These are phyloP conservation scores for Gamarada debralockiae DNA, from an alignment of 495 filamentous ascomycete genomes.

Conservation along the genomic window DNA sequence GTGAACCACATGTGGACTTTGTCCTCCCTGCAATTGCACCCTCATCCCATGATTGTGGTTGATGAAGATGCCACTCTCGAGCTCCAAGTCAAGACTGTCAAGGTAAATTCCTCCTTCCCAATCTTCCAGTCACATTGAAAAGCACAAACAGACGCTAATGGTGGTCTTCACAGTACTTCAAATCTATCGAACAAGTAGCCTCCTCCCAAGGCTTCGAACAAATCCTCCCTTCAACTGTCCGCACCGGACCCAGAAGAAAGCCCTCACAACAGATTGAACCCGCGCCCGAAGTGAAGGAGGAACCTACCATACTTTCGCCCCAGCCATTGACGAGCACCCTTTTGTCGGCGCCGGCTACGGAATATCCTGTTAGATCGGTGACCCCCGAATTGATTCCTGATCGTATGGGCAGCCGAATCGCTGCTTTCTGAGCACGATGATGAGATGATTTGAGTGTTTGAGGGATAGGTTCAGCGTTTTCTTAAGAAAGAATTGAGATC, in stretches of 20 bases:
- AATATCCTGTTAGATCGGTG: constrained; percentile 43
- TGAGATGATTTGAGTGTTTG: not conserved
- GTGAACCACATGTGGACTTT: constrained; percentile 91
- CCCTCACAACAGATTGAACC: constrained; percentile 7
- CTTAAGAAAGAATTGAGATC: too few species aligned
- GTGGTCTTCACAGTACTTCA: constrained; percentile 52
- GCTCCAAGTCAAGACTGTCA: constrained; percentile 82
- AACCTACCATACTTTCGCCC: constrained; percentile 40
- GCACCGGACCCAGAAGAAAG: constrained; percentile 27
- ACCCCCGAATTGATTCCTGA: constrained; percentile 59
- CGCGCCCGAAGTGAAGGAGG: constrained; percentile 28
- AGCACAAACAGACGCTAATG: too few species aligned
- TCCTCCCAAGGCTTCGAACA: constrained; percentile 54
- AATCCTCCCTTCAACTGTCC: constrained; percentile 45
- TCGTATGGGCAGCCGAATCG: constrained; percentile 50
- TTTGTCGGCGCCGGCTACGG: constrained; percentile 40
- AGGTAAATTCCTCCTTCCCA: constrained; percentile 38
- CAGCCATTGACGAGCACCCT: constrained; percentile 35
- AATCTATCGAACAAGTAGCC: constrained; percentile 60
- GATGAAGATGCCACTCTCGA: constrained; percentile 85
- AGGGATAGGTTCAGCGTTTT: too few species aligned
- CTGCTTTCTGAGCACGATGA: constrained; percentile 11
- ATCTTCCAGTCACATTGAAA: too few species aligned
- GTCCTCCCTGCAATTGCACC: constrained; percentile 74
- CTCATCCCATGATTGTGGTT: constrained; percentile 74